Conservation (phyloP, 768 basidiomycete genomes). For the Chiua virens region DNA sequence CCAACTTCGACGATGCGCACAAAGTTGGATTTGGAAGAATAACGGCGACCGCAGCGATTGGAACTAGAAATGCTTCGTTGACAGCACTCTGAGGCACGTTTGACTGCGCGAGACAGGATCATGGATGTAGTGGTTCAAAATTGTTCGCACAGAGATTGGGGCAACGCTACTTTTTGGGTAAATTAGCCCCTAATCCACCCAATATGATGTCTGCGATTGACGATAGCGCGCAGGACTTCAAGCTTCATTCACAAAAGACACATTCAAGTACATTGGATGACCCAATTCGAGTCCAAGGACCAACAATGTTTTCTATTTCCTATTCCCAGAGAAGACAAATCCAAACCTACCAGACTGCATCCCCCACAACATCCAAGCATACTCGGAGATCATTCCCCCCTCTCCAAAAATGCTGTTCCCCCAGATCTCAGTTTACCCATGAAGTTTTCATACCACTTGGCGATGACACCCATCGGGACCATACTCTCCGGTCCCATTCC, state of each 20-base stretch:
- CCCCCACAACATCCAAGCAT: too few relatives aligned
- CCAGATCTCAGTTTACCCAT: constrained; percentile 55
- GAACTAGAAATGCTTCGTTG: neutral
- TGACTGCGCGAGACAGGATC: constrained; percentile 8
- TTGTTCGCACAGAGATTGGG: too few relatives aligned
- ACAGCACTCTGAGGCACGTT: neutral
- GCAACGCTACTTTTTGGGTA: neutral
- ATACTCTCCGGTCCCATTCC: constrained; percentile 48
- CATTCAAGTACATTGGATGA: too few relatives aligned
- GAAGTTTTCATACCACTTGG: constrained; percentile 73
- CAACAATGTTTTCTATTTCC: too few relatives aligned
- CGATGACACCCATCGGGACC: constrained; percentile 62
- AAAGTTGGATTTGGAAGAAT: constrained; percentile 18
- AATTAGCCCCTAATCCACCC: neutral
- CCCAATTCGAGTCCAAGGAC: too few relatives aligned
- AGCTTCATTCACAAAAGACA: too few relatives aligned
- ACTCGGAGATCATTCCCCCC: constrained; percentile 9
- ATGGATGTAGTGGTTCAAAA: constrained; percentile 8
- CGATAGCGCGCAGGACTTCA: too few relatives aligned
- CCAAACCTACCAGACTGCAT: too few relatives aligned
- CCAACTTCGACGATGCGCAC: constrained; percentile 81
- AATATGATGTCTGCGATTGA: too few relatives aligned
- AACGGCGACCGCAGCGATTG: neutral
- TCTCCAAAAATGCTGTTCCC: constrained; percentile 64
- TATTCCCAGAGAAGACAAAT: too few relatives aligned